These are phyloP conservation scores for Cutaneotrichosporon arboriforme DNA, from an alignment of 1,284 basidiomycete species.

Conservation along the genomic window DNA sequence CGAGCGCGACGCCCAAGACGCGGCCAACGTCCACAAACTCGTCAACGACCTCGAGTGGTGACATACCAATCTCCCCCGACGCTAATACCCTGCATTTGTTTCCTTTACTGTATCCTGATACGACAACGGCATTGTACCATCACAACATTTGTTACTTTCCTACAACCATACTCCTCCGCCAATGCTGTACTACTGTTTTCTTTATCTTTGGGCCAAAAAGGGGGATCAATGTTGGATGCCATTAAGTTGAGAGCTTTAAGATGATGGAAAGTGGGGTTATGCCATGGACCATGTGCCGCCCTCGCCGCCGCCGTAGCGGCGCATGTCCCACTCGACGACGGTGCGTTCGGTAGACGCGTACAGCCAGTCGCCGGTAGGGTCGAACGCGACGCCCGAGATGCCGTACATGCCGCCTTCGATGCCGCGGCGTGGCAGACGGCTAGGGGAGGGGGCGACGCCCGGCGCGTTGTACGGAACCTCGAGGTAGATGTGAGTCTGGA, in stretches of 20 bases:
- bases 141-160: conserved; percentile 3
- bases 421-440: conserved; percentile 14
- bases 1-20: conserved; percentile 55
- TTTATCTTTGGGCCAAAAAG: not conserved
- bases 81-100: not conserved
- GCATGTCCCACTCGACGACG: conserved; percentile 47
- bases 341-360: conserved; percentile 46
- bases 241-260: not conserved
- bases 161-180: not conserved
- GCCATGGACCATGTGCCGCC: conserved; percentile 40
- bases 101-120: not conserved
- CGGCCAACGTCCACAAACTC: conserved; percentile 24
- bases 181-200: not conserved
- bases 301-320: conserved; percentile 31
- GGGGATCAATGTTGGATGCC: not conserved
- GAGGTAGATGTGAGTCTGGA: conserved; percentile 42
- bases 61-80: not conserved
- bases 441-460: not conserved
- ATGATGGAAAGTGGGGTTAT: conserved; percentile 6
- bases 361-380: conserved; percentile 45
- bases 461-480: conserved; percentile 31
- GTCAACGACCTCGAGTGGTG: conserved; percentile 22
- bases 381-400: conserved; percentile 44
- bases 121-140: not conserved
- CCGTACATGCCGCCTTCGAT: conserved; percentile 36